These are phyloP conservation scores for Gossypium longicalyx DNA, from an alignment of 345 rosid genomes.

Conservation along the genomic window DNA sequence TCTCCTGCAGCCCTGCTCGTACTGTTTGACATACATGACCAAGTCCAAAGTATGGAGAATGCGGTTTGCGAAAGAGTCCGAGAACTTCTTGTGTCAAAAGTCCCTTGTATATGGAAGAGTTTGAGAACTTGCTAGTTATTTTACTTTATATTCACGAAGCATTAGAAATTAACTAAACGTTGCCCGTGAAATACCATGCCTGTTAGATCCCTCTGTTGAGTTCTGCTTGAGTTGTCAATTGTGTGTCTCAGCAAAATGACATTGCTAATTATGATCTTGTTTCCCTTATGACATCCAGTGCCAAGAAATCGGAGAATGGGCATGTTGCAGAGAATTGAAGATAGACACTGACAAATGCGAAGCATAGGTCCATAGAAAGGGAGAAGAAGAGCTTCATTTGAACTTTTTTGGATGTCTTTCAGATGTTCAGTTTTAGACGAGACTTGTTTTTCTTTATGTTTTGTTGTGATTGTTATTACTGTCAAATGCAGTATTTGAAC, in stretches of 20 bases:
- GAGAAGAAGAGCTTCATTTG: constrained; percentile 1
- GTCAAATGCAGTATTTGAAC: constrained; percentile 22
- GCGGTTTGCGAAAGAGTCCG: neutral
- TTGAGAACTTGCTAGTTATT: neutral
- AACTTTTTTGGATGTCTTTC: constrained; percentile 15
- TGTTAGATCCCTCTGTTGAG: neutral
- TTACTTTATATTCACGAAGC: too few species aligned
- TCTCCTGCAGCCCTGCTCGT: neutral
- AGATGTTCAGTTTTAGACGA: constrained; percentile 16
- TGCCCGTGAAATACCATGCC: neutral
- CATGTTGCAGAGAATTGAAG: constrained; percentile 12
- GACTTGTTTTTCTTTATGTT: constrained; percentile 16
- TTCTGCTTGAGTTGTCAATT: neutral
- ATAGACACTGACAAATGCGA: constrained; percentile 8
- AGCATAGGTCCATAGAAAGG: neutral
- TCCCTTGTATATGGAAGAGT: neutral
- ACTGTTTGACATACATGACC: neutral
- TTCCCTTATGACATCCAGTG: constrained; percentile 24
- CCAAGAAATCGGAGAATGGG: constrained; percentile 26
- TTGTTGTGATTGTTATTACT: constrained; percentile 7
- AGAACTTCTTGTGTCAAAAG: neutral
- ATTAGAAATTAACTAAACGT: too few species aligned
- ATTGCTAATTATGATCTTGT: neutral
- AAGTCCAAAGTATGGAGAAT: neutral
- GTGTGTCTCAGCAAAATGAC: neutral